These are phyloP conservation scores for Somion occarium DNA, from an alignment of 1,284 basidiomycete species.

Conservation along the genomic window DNA sequence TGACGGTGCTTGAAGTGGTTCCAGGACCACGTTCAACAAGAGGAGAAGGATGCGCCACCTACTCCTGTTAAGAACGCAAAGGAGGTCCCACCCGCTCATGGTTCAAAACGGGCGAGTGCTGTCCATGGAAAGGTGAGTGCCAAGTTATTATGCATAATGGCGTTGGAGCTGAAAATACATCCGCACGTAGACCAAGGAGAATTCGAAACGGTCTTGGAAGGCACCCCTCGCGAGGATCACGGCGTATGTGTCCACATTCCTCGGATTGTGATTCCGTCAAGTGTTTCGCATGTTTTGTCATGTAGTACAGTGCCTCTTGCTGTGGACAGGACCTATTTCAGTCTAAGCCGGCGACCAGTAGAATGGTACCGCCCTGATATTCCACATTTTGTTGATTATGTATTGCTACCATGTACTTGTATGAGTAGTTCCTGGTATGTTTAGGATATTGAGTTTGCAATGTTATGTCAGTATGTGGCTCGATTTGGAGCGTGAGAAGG, in stretches of 20 bases:
- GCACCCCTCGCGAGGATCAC: slow-evolving; percentile 25
- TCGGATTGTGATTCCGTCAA: slow-evolving; percentile 25
- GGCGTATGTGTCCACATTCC: slow-evolving; percentile 26
- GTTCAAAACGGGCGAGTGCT: slow-evolving; percentile 11
- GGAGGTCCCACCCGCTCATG: not conserved
- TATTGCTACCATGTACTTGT: no score
- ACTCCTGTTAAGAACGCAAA: slow-evolving; percentile 14
- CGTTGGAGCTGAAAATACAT: no score
- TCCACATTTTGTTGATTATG: no score
- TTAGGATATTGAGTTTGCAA: no score
- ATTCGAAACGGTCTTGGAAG: slow-evolving; percentile 20
- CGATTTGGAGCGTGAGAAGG: not conserved
- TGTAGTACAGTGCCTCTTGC: no score
- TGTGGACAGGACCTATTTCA: no score
- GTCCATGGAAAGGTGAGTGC: slow-evolving; percentile 9
- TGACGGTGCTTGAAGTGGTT: slow-evolving; percentile 22
- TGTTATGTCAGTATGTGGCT: no score
- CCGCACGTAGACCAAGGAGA: not conserved
- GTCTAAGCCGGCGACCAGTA: no score
- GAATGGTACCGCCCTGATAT: no score
- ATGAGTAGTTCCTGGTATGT: no score
- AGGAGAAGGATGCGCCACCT: slow-evolving; percentile 9
- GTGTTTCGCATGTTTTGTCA: no score
- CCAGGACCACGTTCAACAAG: slow-evolving; percentile 22
- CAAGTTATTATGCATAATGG: no score